These are phyloP conservation scores for Pholiota conissans DNA, from an alignment of 768 basidiomycete genomes.

Conservation along the genomic window DNA sequence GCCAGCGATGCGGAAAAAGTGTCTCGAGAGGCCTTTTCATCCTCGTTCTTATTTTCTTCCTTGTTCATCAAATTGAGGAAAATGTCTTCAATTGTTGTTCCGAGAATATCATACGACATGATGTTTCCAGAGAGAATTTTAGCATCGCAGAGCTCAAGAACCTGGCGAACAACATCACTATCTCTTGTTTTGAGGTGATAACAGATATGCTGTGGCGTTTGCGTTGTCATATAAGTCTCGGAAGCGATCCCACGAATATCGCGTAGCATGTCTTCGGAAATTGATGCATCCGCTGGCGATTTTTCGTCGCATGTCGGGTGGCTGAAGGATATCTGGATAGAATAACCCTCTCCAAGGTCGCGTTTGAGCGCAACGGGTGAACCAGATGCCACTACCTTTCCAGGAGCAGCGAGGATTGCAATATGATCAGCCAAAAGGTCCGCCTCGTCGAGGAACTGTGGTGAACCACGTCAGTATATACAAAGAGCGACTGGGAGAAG, in stretches of 20 bases:
- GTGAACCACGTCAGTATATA: background rate
- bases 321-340: slow-evolving; percentile 52
- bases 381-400: slow-evolving; percentile 71
- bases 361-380: slow-evolving; percentile 76
- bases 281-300: slow-evolving; percentile 16
- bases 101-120: slow-evolving; percentile 62
- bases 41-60: slow-evolving; percentile 28
- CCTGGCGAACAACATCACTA: slow-evolving; percentile 47
- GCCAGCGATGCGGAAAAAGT: slow-evolving; percentile 19
- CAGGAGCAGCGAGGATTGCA: slow-evolving; percentile 73
- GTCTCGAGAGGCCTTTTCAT: slow-evolving; percentile 19
- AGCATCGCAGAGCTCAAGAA: slow-evolving; percentile 55
- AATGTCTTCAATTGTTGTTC: slow-evolving; percentile 80
- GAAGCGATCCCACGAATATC: slow-evolving; percentile 47
- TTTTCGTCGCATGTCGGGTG: slow-evolving; percentile 27
- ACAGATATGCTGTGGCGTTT: slow-evolving; percentile 42
- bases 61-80: slow-evolving; percentile 72
- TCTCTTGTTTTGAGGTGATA: slow-evolving; percentile 69
- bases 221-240: slow-evolving; percentile 37
- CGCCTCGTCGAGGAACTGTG: slow-evolving; percentile 74
- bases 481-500: background rate
- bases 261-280: slow-evolving; percentile 34
- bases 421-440: slow-evolving; percentile 78
- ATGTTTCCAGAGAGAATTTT: slow-evolving; percentile 39
- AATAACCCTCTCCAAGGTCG: slow-evolving; percentile 72